Evolutionary conservation across 345 rosid species (phyloP), one percentile per base, ranked within the genome.

Genomic region (Erodium maritimum): DNA sequence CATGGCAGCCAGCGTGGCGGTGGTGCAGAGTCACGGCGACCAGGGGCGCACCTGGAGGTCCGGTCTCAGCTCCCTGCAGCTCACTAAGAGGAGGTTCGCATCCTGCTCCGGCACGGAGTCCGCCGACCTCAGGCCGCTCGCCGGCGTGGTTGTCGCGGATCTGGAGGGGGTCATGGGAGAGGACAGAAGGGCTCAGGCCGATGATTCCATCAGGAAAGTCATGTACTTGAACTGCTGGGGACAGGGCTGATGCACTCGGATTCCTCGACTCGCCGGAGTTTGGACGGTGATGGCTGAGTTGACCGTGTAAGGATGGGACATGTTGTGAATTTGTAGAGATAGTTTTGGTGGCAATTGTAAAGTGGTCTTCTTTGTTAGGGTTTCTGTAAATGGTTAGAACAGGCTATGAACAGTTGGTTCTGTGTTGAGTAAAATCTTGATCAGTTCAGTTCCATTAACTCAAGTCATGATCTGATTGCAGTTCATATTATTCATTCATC

Each of bases 121-220:
- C 5, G 59, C 87, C 42, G 88, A 83, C 37, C 61, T 85, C 24
- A 87, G 91, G 1, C 83, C 89, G 13, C 65, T 84, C 4, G 60
- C 84, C 54, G 71, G 76, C 1, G 37, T 64, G 51, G 60, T 71
- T 37, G 80, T 75, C 0, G 63, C 87, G 13, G 90, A 74, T 56
- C 55, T 78, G 0, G 34, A 71, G 21, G 80, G 79, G 0, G 61
- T 59, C 12, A 19, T 55, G 1, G 64, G 48, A 9, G 48, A 42
- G 48, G 48, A 42, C 48, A 42, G 48, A 12, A 42, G 48, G 48
- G 48, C 17, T 42, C 48, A 42, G 48, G 48, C 48, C 17, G 48
- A 42, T 16, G 48, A 42, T 10, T 42, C 48, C 1, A 10, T 42
- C 48, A 42, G 48, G 48, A 42, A 42, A 10, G 48, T 42, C 48